Evolutionary conservation across 2,329 filamentous ascomycete species (phyloP).

Genomic region (Pezicula neosporulosa): DNA sequence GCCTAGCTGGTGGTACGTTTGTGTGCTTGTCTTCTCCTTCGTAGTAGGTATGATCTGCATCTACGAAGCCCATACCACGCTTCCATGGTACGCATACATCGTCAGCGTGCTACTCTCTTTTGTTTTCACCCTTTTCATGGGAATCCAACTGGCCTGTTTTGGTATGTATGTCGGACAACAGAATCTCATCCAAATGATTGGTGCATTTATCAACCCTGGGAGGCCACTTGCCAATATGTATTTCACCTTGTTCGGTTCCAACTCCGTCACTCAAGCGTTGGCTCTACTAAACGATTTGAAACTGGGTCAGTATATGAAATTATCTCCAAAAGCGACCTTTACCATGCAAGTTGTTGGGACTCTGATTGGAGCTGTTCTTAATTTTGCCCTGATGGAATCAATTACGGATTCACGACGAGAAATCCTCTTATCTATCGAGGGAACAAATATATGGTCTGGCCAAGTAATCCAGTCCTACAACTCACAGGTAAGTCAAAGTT

Average conservation of each 20-base stretch:
- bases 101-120: slow-evolving; percentile 23
- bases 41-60: slow-evolving; percentile 40
- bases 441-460: slow-evolving; percentile 44
- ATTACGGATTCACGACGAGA: slow-evolving; percentile 39
- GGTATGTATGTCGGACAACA: slow-evolving; percentile 43
- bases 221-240: slow-evolving; percentile 51
- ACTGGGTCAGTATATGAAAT: slow-evolving; percentile 46
- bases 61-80: slow-evolving; percentile 60
- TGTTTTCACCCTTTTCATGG: slow-evolving; percentile 22
- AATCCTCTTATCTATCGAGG: slow-evolving; percentile 37
- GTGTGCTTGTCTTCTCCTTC: slow-evolving; percentile 42
- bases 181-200: slow-evolving; percentile 42
- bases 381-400: slow-evolving; percentile 38
- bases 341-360: slow-evolving; percentile 43
- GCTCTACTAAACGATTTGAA: slow-evolving; percentile 44
- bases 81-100: slow-evolving; percentile 29
- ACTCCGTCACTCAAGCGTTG: slow-evolving; percentile 40
- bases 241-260: slow-evolving; percentile 32
- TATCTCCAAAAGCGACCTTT: slow-evolving; percentile 63
- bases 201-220: slow-evolving; percentile 45
- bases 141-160: slow-evolving; percentile 38
- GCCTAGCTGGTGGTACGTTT: slow-evolving; percentile 54
- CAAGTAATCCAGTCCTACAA: slow-evolving; percentile 44
- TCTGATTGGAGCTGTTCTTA: slow-evolving; percentile 38
- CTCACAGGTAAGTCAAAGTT: background rate